phyloP scores from a whole-genome alignment of 768 basidiomycete species.

The Tylopilus cervinicoccineus region DNA sequence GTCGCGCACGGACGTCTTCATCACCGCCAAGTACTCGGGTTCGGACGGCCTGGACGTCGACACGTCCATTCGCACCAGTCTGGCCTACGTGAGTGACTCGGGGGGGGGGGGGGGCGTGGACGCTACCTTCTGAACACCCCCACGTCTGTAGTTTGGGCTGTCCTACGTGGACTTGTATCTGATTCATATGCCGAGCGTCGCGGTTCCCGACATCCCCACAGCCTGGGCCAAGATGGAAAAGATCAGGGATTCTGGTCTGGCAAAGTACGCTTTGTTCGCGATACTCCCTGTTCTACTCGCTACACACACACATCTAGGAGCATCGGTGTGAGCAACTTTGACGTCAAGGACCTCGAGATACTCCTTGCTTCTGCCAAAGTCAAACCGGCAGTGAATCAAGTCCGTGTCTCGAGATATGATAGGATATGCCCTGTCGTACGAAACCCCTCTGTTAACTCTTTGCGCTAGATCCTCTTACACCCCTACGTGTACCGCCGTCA shows the following conservation, averaged over 20 bases:
- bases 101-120: background rate
- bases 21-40: constrained; percentile 67
- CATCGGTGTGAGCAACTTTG: constrained; percentile 73
- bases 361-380: constrained; percentile 57
- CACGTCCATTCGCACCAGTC: constrained; percentile 53
- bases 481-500: constrained; percentile 64
- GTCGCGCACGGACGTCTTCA: constrained; percentile 52
- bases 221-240: constrained; percentile 64
- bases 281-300: too few relatives aligned
- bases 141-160: constrained; percentile 49
- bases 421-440: background rate
- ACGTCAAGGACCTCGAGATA: constrained; percentile 47
- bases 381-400: constrained; percentile 69
- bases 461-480: constrained; percentile 63
- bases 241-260: constrained; percentile 52
- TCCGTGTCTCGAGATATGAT: too few relatives aligned
- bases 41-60: constrained; percentile 46
- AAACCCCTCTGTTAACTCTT: background rate
- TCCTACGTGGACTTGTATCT: constrained; percentile 69
- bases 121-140: background rate
- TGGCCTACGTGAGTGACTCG: constrained; percentile 44
- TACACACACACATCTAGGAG: constrained; percentile 39
- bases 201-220: constrained; percentile 55
- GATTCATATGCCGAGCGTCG: constrained; percentile 55
- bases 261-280: constrained; percentile 43